Evolutionary conservation across 441 rosid genomes (phyloP), one percentile per base, ranked within the genome.

Genomic region (Arabidopsis lyrata): DNA sequence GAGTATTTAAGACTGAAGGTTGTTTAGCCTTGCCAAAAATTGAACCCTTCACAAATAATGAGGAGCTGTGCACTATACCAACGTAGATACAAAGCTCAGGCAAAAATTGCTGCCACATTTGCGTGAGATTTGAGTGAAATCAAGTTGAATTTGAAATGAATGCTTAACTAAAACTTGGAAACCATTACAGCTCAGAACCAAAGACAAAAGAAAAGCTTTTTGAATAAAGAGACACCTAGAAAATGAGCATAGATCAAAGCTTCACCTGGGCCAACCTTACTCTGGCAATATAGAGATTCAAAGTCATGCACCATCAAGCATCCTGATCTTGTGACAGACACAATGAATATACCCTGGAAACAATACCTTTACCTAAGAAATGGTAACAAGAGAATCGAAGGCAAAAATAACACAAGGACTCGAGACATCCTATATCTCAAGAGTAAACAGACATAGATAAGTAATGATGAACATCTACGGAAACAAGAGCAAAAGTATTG

Each of bases 251-350:
- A 14, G 65, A 56, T 45, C 3, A 38, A 41, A 59, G 32, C 20
- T 20, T 77, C 32, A 77, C 80, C 80, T 77, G 69, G 47, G 52
- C 47, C 20, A 52, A 44, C 70, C 63, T 73, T 78, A 69, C 86
- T 73, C 39, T 82, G 87, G 79, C 91, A 85, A 72, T 85, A 90
- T 35, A 95, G 84, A 68, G 90, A 35, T 74, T 95, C 98, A 85
- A 87, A 92, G 72, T 92, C 98, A 85, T 92, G 92, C 14, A 95
- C 90, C 5, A 85, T 88, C 80, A 92, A 77, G 86, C 99, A 95
- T 55, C 98, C 95, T 0, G 91, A 78, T 83, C 82, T 85, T 31
- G 97, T 89, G 24, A 85, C 98, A 15, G 98, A 87, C 22, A 79
- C 98, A 72, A 90, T 55, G 77, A 90, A 92, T 70, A 90, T 75